Evolutionary conservation across 768 basidiomycete species (phyloP).

Genomic region (Boletus sp.): DNA sequence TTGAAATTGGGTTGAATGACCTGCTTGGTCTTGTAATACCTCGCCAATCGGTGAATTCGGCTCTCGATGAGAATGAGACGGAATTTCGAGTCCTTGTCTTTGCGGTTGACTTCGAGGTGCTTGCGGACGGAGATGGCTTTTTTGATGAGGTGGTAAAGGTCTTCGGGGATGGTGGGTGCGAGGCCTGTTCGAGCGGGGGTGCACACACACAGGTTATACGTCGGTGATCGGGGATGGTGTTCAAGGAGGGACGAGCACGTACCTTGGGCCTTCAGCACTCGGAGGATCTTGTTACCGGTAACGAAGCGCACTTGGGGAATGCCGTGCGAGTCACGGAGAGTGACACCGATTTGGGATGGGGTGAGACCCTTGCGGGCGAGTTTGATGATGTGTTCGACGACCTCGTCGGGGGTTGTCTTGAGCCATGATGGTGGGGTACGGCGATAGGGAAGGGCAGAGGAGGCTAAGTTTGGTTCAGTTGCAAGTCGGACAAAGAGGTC

Average conservation of each 20-base stretch:
- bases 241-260: conserved; percentile 31
- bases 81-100: conserved; percentile 97
- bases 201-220: not conserved
- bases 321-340: conserved; percentile 96
- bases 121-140: conserved; percentile 99
- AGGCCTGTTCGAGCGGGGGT: conserved; percentile 51
- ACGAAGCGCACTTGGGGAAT: conserved; percentile 98
- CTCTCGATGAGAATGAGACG: conserved; percentile 99
- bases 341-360: conserved; percentile 97
- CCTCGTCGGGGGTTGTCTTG: conserved; percentile 93
- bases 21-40: conserved; percentile 99
- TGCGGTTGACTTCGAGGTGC: conserved; percentile 96
- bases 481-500: conserved; percentile 9
- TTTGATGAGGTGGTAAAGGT: conserved; percentile 99
- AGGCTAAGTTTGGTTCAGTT: conserved; percentile 43
- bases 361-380: conserved; percentile 97
- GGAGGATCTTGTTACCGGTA: conserved; percentile 98
- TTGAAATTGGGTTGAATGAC: conserved; percentile 98
- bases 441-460: conserved; percentile 97
- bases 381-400: conserved; percentile 95
- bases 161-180: conserved; percentile 97
- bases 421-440: conserved; percentile 94
- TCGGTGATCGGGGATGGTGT: conserved; percentile 3
- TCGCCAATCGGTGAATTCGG: conserved; percentile 94
- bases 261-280: conserved; percentile 96